Percentiles rank a stretch among this genome's conserved stretches.
Conservation (phyloP, 768 basidiomycete genomes). For the Lactarius pseudohatsudake region DNA sequence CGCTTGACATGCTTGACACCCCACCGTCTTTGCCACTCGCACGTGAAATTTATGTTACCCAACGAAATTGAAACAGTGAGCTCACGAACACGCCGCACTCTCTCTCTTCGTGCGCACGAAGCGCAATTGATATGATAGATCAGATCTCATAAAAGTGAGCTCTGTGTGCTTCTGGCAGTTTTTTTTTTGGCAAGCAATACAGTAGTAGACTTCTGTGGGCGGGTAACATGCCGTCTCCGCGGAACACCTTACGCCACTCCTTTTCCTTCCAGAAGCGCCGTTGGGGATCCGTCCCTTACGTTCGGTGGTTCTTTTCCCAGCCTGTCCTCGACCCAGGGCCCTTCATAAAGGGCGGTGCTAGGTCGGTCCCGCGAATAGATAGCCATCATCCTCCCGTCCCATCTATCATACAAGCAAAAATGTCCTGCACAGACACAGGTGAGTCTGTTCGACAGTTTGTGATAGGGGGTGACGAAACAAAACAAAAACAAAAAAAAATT, state of each 20-base stretch:
- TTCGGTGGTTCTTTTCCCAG: neutral
- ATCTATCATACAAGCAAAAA: neutral
- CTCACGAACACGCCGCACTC: neutral
- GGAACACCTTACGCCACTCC: neutral
- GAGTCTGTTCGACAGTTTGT: neutral
- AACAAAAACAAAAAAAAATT: neutral
- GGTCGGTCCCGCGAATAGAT: neutral
- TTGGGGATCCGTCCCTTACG: neutral
- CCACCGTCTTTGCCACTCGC: neutral
- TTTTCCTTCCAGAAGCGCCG: neutral
- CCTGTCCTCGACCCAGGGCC: neutral
- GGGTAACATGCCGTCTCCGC: neutral
- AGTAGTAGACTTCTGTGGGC: neutral
- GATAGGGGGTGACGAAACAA: neutral
- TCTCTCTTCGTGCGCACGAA: neutral
- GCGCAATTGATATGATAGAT: neutral
- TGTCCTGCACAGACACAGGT: slow-evolving; percentile 3
- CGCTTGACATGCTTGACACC: neutral
- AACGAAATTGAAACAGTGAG: neutral
- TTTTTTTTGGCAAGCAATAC: neutral
- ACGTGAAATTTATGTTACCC: neutral
- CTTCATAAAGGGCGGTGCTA: neutral
- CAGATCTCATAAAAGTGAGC: neutral
- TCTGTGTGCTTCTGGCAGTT: neutral
- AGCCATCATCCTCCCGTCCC: neutral